These are phyloP conservation scores for Craterostigma plantagineum DNA, from an alignment of 257 asterid genomes.

Conservation along the genomic window DNA sequence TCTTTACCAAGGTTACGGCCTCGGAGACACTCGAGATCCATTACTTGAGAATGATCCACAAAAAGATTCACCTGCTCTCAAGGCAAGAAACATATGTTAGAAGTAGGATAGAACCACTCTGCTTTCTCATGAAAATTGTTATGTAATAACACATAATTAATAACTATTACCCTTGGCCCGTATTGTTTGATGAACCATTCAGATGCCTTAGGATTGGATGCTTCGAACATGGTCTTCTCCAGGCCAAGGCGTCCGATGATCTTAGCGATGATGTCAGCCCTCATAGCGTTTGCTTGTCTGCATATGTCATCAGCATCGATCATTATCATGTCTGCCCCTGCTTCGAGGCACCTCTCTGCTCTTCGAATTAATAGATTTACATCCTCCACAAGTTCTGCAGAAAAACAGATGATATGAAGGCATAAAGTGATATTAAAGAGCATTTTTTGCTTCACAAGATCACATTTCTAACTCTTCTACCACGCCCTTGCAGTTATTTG, in stretches of 20 bases:
- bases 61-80: slow-evolving; percentile 52
- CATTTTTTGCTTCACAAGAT: no score
- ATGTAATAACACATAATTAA: neutral
- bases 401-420: slow-evolving; percentile 1
- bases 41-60: slow-evolving; percentile 86
- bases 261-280: slow-evolving; percentile 80
- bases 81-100: neutral
- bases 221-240: slow-evolving; percentile 90
- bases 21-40: slow-evolving; percentile 88
- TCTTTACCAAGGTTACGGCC: slow-evolving; percentile 66
- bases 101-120: no score
- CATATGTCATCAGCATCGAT: slow-evolving; percentile 73
- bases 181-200: slow-evolving; percentile 90
- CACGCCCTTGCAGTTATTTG: neutral
- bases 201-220: slow-evolving; percentile 53
- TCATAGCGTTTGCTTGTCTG: slow-evolving; percentile 41
- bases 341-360: slow-evolving; percentile 97
- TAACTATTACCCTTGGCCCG: slow-evolving; percentile 71
- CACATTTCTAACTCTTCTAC: neutral
- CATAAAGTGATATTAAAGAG: no score
- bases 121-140: neutral
- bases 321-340: slow-evolving; percentile 97
- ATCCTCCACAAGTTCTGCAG: slow-evolving; percentile 78
- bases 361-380: slow-evolving; percentile 65
- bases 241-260: slow-evolving; percentile 71